Conservation (phyloP, 1,284 basidiomycete genomes). For the Wallemia ichthyophaga region DNA sequence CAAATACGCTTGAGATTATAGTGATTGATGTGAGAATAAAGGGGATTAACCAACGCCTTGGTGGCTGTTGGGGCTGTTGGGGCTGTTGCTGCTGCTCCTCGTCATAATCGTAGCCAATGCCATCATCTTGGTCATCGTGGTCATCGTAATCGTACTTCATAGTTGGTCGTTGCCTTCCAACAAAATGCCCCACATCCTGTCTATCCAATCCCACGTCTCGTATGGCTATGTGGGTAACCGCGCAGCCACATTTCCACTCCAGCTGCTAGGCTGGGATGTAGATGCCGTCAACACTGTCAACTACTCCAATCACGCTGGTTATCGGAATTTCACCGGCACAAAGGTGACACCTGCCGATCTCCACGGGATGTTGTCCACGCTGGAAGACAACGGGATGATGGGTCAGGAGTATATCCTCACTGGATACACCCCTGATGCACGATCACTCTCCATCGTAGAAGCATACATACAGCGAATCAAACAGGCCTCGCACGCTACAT, state of each 20-base stretch:
- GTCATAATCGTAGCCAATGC: too few relatives aligned
- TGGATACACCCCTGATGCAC: conserved; percentile 69
- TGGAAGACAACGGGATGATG: conserved; percentile 8
- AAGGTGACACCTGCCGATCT: conserved; percentile 24
- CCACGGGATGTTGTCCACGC: neutral
- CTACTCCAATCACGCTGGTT: conserved; percentile 70
- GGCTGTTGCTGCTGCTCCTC: too few relatives aligned
- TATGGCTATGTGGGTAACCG: conserved; percentile 75
- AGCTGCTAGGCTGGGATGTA: conserved; percentile 81
- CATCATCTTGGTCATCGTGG: too few relatives aligned
- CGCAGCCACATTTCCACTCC: conserved; percentile 77
- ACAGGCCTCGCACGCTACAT: neutral
- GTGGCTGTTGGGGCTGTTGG: too few relatives aligned
- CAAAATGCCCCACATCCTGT: too few relatives aligned
- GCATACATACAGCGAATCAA: conserved; percentile 23
- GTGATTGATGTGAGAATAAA: neutral
- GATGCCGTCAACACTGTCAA: conserved; percentile 85
- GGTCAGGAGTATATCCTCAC: conserved; percentile 11
- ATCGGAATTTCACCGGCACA: conserved; percentile 16
- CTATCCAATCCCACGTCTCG: conserved; percentile 71
- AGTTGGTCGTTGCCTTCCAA: too few relatives aligned
- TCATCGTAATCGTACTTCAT: neutral
- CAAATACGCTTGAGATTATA: conserved; percentile 24
- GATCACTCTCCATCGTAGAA: conserved; percentile 36
- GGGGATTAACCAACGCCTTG: neutral